phyloP scores from a whole-genome alignment of 2,329 filamentous ascomycete species.

The Pestalotiopsis fici region DNA sequence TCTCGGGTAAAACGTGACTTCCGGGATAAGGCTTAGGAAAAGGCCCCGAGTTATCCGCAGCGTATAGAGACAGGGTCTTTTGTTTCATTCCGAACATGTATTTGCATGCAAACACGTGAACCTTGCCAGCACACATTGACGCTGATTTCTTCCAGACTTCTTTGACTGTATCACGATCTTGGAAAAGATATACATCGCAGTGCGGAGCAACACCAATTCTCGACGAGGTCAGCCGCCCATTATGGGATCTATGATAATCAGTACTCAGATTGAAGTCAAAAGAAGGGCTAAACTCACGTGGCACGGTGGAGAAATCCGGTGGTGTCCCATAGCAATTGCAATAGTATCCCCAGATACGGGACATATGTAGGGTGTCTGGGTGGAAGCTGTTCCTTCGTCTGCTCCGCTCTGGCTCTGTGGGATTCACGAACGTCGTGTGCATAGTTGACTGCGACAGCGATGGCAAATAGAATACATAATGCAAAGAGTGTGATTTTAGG shows the following conservation, averaged over 20 bases:
- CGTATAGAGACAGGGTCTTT: slow-evolving; percentile 22
- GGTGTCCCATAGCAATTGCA: neutral
- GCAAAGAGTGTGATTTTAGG: neutral
- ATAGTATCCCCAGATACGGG: neutral
- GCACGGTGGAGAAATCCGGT: neutral
- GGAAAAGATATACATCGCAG: slow-evolving; percentile 22
- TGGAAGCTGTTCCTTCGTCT: neutral
- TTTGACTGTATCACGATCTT: slow-evolving; percentile 22
- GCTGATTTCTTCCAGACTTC: slow-evolving; percentile 23
- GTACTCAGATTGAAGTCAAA: neutral
- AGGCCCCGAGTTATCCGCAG: slow-evolving; percentile 26
- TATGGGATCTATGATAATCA: neutral
- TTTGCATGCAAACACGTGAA: slow-evolving; percentile 27
- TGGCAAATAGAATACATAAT: neutral
- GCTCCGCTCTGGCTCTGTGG: neutral
- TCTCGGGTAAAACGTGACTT: slow-evolving; percentile 18
- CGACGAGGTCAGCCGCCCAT: neutral
- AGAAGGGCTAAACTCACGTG: neutral
- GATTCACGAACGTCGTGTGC: neutral
- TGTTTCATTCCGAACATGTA: slow-evolving; percentile 26
- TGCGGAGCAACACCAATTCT: neutral
- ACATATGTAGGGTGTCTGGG: neutral
- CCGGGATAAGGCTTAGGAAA: slow-evolving; percentile 17
- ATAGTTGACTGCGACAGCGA: neutral
- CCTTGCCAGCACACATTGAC: slow-evolving; percentile 23